phyloP scores from a whole-genome alignment of 2,329 filamentous ascomycete genomes.

The Pyrenochaeta sp. region DNA sequence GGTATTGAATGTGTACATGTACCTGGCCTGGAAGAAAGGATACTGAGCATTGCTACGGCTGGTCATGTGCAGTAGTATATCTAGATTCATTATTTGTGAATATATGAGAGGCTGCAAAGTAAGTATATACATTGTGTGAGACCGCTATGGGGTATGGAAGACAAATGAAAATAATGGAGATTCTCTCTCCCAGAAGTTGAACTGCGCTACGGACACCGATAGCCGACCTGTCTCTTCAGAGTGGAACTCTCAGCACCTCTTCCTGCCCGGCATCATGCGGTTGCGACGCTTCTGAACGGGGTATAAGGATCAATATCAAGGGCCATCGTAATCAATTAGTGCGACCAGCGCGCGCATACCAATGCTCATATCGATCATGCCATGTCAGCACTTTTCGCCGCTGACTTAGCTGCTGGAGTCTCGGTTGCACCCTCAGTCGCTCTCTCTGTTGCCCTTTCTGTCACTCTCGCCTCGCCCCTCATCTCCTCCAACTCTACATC shows the following conservation, averaged over 20 bases:
- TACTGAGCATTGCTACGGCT: slow-evolving; percentile 81
- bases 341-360: neutral
- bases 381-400: slow-evolving; percentile 87
- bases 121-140: neutral
- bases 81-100: neutral
- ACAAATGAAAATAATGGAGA: neutral
- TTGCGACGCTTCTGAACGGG: too few relatives aligned
- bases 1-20: slow-evolving; percentile 80
- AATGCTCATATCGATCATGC: slow-evolving; percentile 53
- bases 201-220: too few relatives aligned
- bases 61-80: slow-evolving; percentile 67
- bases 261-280: neutral
- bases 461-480: slow-evolving; percentile 82
- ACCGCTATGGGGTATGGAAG: neutral
- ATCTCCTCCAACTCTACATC: slow-evolving; percentile 67
- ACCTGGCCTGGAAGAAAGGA: slow-evolving; percentile 78
- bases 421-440: too few relatives aligned
- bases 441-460: slow-evolving; percentile 77
- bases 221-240: too few relatives aligned
- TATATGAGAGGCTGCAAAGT: too few relatives aligned
- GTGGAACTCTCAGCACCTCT: too few relatives aligned
- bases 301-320: too few relatives aligned
- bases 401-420: too few relatives aligned
- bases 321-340: too few relatives aligned
- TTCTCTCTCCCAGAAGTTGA: too few relatives aligned